Conservation (phyloP, 2,329 filamentous ascomycete genomes). For the Shiraia bambusicola region DNA sequence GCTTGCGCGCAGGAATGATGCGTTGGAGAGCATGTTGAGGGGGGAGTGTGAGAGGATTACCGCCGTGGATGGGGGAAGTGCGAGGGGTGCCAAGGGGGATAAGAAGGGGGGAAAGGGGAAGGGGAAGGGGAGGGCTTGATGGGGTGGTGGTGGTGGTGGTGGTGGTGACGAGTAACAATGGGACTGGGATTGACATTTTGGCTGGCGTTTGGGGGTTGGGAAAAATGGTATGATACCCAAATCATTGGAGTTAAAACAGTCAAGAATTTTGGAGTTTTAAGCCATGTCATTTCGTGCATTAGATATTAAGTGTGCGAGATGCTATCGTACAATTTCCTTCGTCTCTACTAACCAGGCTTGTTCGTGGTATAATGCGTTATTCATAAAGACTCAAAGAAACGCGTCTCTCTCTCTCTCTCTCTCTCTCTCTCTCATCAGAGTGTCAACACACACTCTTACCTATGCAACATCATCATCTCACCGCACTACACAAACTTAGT, state of each 20-base stretch:
- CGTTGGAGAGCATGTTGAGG: constrained; percentile 73
- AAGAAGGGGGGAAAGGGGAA: neutral
- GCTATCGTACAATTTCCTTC: constrained; percentile 8
- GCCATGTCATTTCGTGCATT: constrained; percentile 9
- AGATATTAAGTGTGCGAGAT: constrained; percentile 15
- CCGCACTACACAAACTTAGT: constrained; percentile 5
- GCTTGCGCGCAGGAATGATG: constrained; percentile 82
- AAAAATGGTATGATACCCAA: constrained; percentile 11
- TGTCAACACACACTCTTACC: neutral
- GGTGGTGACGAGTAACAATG: too few relatives aligned
- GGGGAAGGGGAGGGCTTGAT: neutral
- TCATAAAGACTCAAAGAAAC: constrained; percentile 3
- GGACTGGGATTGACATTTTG: neutral
- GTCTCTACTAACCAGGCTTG: constrained; percentile 1
- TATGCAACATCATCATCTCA: neutral
- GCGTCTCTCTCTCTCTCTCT: neutral
- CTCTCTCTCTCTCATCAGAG: neutral
- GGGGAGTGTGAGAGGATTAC: constrained; percentile 61
- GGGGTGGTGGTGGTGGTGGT: neutral
- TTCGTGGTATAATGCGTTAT: constrained; percentile 28
- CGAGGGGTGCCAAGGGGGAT: constrained; percentile 9
- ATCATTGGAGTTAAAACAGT: neutral
- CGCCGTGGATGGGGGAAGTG: constrained; percentile 29
- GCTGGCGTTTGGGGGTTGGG: constrained; percentile 4
- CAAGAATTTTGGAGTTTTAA: neutral